phyloP scores from a whole-genome alignment of 148 eudicot genomes.

The Amaranthus hypochondriacus region DNA sequence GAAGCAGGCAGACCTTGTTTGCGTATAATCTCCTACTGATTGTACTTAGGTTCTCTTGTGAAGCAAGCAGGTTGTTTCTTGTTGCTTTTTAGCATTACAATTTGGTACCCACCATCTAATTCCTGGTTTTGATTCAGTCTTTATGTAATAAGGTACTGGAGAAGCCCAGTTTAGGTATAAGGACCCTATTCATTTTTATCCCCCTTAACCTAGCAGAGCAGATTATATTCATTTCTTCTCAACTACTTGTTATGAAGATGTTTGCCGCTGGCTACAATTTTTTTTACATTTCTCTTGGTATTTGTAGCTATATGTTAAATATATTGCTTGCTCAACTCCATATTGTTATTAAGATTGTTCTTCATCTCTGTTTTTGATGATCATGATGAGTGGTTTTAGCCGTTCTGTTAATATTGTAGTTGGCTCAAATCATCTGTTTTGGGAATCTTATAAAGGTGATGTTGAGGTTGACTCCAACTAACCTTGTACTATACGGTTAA shows the following conservation, averaged over 20 bases:
- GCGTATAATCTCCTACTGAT: constrained; percentile 28
- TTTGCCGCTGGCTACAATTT: constrained; percentile 12
- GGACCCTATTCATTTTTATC: background rate
- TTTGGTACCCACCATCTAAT: constrained; percentile 38
- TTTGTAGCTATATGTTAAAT: constrained; percentile 13
- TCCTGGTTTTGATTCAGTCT: constrained; percentile 42
- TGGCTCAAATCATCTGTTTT: constrained; percentile 2
- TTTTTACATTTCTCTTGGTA: background rate
- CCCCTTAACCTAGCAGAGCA: constrained; percentile 21
- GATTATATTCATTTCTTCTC: constrained; percentile 19
- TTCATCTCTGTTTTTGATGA: background rate
- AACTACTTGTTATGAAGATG: constrained; percentile 29
- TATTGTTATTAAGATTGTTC: background rate
- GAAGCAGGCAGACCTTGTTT: constrained; percentile 40
- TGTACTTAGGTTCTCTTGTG: constrained; percentile 31
- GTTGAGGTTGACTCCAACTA: constrained; percentile 14
- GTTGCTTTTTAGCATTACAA: constrained; percentile 27
- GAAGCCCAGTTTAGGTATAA: constrained; percentile 32
- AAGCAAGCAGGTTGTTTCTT: constrained; percentile 38
- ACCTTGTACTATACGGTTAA: background rate
- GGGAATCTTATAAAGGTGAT: background rate
- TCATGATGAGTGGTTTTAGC: constrained; percentile 3
- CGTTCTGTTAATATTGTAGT: constrained; percentile 2
- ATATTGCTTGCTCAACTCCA: background rate
- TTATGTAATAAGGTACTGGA: constrained; percentile 39